Conservation (phyloP, 306 rosid genomes). For the Gastrolobium bilobum region DNA sequence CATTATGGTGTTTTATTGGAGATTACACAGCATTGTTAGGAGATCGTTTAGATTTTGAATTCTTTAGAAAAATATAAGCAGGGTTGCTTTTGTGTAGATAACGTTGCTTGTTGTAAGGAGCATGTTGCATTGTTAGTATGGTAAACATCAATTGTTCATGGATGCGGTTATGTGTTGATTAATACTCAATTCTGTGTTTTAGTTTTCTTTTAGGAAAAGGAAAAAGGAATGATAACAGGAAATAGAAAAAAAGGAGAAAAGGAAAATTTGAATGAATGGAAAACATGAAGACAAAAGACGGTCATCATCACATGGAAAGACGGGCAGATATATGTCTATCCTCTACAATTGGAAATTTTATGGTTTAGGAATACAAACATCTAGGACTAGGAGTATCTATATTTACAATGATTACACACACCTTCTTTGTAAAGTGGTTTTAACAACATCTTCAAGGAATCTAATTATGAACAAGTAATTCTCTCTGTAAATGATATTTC, state of each 20-base stretch:
- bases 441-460: neutral
- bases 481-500: neutral
- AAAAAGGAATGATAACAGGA: neutral
- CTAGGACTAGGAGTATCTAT: neutral
- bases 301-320: neutral
- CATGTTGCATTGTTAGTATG: neutral
- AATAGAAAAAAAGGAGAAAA: neutral
- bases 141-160: neutral
- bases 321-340: neutral
- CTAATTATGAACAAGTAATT: neutral
- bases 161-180: neutral
- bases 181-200: neutral
- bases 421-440: conserved; percentile 2
- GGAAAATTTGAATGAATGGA: conserved; percentile 5
- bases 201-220: neutral
- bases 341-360: neutral
- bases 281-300: neutral
- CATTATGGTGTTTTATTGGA: conserved; percentile 4
- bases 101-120: too few relatives aligned
- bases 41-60: neutral
- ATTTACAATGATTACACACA: neutral
- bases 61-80: neutral
- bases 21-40: neutral
- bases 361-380: conserved; percentile 3
- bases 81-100: neutral